phyloP scores from a whole-genome alignment of 805 yeast species.

The Schwanniomyces polymorphus region DNA sequence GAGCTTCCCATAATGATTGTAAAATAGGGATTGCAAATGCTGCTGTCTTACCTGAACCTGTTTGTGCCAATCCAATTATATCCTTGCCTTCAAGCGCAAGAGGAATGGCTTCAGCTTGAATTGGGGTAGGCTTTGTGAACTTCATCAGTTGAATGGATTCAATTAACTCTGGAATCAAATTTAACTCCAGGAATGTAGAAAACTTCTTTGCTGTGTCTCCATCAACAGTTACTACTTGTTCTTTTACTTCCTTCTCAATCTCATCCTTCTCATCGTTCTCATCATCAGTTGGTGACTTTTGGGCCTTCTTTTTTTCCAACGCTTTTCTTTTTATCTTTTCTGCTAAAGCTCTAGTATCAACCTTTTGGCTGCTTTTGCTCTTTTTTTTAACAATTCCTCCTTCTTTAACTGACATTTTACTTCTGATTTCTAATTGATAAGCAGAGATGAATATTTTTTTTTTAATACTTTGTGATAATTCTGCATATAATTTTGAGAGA shows the following conservation, averaged over 20 bases:
- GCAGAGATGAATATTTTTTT: not conserved
- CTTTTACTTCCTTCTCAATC: not conserved
- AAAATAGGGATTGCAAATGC: slow-evolving; percentile 96
- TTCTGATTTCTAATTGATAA: not conserved
- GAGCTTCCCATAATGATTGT: slow-evolving; percentile 87
- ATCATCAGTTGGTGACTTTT: slow-evolving; percentile 7
- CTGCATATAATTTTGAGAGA: slow-evolving; percentile 3
- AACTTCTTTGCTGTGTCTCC: slow-evolving; percentile 23
- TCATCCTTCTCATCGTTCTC: slow-evolving; percentile 1
- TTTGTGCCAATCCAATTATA: slow-evolving; percentile 93
- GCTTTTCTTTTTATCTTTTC: slow-evolving; percentile 49
- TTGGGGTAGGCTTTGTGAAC: slow-evolving; percentile 85
- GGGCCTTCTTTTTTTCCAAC: slow-evolving; percentile 17
- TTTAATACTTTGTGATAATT: not conserved
- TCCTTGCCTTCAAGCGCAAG: slow-evolving; percentile 89
- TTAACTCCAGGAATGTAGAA: slow-evolving; percentile 53
- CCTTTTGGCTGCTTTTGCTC: slow-evolving; percentile 12
- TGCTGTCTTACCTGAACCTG: slow-evolving; percentile 98
- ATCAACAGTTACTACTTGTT: slow-evolving; percentile 9
- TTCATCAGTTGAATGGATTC: slow-evolving; percentile 78
- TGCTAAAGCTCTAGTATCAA: slow-evolving; percentile 50
- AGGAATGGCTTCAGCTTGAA: slow-evolving; percentile 89
- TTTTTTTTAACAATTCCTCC: slow-evolving; percentile 12
- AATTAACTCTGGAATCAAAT: slow-evolving; percentile 72
- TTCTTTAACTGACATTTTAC: slow-evolving; percentile 6